Conservation (phyloP, 768 basidiomycete species). For the Rubroboletus satanas region DNA sequence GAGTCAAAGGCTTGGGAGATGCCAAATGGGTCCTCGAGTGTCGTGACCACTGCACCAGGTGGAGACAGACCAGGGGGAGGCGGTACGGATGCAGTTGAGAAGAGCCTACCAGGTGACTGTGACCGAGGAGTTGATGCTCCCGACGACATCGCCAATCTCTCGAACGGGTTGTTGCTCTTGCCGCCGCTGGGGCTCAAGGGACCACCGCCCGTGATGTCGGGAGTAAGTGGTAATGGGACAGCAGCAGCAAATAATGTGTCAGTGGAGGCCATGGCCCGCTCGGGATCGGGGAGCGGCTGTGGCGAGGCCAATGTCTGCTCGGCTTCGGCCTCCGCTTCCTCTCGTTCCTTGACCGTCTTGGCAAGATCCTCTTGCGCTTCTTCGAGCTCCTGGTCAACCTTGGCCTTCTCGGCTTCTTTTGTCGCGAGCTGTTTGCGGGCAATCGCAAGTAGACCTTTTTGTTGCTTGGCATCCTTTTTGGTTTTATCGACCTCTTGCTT, state of each 20-base stretch:
- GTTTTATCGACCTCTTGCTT: slow-evolving; percentile 80
- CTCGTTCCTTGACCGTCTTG: slow-evolving; percentile 51
- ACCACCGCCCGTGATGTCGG: slow-evolving; percentile 46
- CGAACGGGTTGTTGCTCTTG: slow-evolving; percentile 93
- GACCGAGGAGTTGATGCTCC: slow-evolving; percentile 42
- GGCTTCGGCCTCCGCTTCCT: slow-evolving; percentile 51
- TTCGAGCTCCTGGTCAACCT: slow-evolving; percentile 66
- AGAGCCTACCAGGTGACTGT: slow-evolving; percentile 59
- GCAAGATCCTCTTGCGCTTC: slow-evolving; percentile 56
- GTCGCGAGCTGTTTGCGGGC: slow-evolving; percentile 89
- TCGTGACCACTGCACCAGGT: slow-evolving; percentile 1
- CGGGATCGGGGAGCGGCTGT: slow-evolving; percentile 17
- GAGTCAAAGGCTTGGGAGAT: slow-evolving; percentile 35
- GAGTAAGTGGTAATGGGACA: slow-evolving; percentile 71
- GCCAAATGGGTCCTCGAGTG: slow-evolving; percentile 50
- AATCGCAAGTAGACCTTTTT: slow-evolving; percentile 92
- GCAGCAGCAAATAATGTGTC: slow-evolving; percentile 61
- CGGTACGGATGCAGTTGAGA: slow-evolving; percentile 37
- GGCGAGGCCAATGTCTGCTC: slow-evolving; percentile 25
- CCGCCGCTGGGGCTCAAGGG: slow-evolving; percentile 42
- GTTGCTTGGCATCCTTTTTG: slow-evolving; percentile 93
- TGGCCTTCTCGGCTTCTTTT: slow-evolving; percentile 74
- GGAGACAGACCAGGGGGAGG: slow-evolving; percentile 30
- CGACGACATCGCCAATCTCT: slow-evolving; percentile 53
- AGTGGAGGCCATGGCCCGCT: slow-evolving; percentile 39